Conservation (phyloP, 805 yeast genomes). For the Wickerhamomyces queroliae region DNA sequence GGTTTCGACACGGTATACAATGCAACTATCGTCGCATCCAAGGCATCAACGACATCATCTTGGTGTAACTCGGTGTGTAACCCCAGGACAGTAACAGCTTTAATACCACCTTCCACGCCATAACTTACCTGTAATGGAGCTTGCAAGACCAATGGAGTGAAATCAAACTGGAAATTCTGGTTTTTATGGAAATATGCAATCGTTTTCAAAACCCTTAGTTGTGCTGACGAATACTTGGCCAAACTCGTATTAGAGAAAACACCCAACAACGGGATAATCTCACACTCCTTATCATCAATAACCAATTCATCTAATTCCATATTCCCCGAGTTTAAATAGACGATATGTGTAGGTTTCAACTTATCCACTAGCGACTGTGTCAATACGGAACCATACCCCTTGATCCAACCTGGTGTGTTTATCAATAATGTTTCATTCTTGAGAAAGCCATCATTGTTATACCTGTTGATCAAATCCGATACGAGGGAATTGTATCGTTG, state of each 20-base stretch:
- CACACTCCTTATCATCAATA: conserved; percentile 19
- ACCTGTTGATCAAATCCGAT: conserved; percentile 32
- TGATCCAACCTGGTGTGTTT: conserved; percentile 89
- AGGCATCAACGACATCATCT: conserved; percentile 27
- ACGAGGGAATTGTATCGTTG: conserved; percentile 41
- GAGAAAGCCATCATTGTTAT: conserved; percentile 21
- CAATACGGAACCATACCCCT: conserved; percentile 75
- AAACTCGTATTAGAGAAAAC: conserved; percentile 22
- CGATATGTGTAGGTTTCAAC: conserved; percentile 49
- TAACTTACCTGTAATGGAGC: conserved; percentile 38
- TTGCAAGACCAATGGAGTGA: conserved; percentile 33
- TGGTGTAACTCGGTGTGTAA: conserved; percentile 26
- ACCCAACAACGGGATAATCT: conserved; percentile 31
- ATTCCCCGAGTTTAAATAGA: conserved; percentile 44
- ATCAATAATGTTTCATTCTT: conserved; percentile 40
- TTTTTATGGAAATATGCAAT: conserved; percentile 48
- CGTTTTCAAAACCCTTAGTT: conserved; percentile 44
- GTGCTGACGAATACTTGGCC: conserved; percentile 40
- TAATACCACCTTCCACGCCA: conserved; percentile 30
- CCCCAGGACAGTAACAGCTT: conserved; percentile 30
- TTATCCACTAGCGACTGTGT: conserved; percentile 35
- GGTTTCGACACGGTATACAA: conserved; percentile 16
- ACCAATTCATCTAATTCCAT: conserved; percentile 22
- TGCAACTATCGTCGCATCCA: conserved; percentile 32
- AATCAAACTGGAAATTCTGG: conserved; percentile 26